Evolutionary conservation across 441 rosid genomes (phyloP), one percentile per base, ranked within the genome.

Genomic region (Viola pubescens): DNA sequence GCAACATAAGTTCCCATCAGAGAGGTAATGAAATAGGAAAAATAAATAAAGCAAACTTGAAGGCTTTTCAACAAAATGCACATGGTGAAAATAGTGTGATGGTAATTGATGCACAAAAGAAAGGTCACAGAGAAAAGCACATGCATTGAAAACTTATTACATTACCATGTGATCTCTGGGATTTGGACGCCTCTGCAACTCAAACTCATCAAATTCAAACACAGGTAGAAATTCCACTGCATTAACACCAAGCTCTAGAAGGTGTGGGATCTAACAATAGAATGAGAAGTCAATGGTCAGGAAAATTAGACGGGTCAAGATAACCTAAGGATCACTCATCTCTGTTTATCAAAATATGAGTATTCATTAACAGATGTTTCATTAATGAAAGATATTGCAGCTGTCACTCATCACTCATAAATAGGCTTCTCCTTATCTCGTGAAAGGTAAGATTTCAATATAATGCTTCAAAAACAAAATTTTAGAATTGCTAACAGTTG

Each of bases 131-230:
- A 45, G 5, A 57, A 62, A 46, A 41, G 51, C 59, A 60, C 11
- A 42, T 10, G 50, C 39, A 60, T 5, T 37, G 38, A 60, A 52
- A 55, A 64, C 8, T 9, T 45, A 64, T 64, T 46, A 52, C 39
- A 51, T 79, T 89, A 88, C 98, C 98, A 89, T 62, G 83, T 89
- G 98, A 74, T 94, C 91, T 80, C 97, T 87, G 19, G 95, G 95
- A 69, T 89, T 94, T 67, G 74, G 77, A 49, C 77, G 87, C 82
- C 96, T 84, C 73, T 94, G 96, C 57, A 94, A 82, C 80, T 94
- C 98, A 59, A 89, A 79, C 73, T 94, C 98, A 56, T 94, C 98
- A 67, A 84, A 94, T 72, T 94, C 98, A 58, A 89, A 94, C 59
- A 94, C 81, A 4, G 97, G 97, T 54, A 89, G 78, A 76, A 89